Base-by-base conservation (phyloP, 345 rosid genomes). In the Eutrema japonicum region DNA sequence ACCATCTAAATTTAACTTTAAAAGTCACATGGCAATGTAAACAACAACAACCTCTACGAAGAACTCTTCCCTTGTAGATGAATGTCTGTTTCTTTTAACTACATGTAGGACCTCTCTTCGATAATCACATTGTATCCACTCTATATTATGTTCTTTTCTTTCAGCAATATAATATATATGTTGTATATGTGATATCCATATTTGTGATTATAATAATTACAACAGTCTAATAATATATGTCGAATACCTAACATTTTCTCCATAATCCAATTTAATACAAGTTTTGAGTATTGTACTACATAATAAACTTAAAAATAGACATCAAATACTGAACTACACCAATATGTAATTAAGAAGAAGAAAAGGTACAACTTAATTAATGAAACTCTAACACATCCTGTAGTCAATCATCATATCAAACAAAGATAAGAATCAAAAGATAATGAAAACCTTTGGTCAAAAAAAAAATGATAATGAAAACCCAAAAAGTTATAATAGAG, bases 81-180 rank as follows among this genome's bases (percentile, higher is more conserved):
- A 71, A 41, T 77, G 80, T 77, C 68, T 42, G 62, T 71, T 71
- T 71, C 80, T 71, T 71, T 57, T 26, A 65, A 77, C 76, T 71
- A 71, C 80, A 77, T 49, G 80, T 71, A 71, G 80, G 80, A 37
- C 80, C 76, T 64, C 76, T 48, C 68, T 49, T 65, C 11, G 76
- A 77, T 71, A 56, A 65, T 70, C 72, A 77, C 80, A 57, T 59
- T 65, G 63, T 58, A 77, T 43, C 80, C 72, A 71, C 80, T 77
- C 67, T 45, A 18, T 18, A 27, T 40, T 36, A 11, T 64, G 26
- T 1, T 1, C 26, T 22, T 22, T 22, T 22, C 26, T 22, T 22
- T 1, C 26, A 22, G 26, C 33, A 30, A 30, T 11, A 36, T 5
- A 6, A n/a, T n/a, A n/a, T n/a, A 36, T 22, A 36, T 33, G 27